Base-by-base conservation (phyloP, 129 eudicot species). In the Mikania micrantha region DNA sequence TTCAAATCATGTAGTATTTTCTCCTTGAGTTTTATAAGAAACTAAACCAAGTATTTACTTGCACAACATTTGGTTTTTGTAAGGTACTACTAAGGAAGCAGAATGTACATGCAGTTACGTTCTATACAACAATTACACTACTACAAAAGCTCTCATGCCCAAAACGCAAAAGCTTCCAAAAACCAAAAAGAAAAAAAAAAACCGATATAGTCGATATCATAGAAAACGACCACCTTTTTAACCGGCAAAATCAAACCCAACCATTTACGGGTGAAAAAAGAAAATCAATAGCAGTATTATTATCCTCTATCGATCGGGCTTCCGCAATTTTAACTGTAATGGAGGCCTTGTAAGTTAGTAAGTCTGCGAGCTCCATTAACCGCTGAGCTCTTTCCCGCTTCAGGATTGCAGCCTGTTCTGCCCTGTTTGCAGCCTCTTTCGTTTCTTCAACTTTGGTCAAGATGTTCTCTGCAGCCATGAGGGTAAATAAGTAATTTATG, bases 261-360 rank as follows among this genome's bases (percentile, higher is more conserved):
- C 60, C 45, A 67, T 36, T 47, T 56, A 48, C 54, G 52, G 60
- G 53, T 56, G 28, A 27, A 56, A 59, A 58, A 59, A 60, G 25
- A 39, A 63, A 29, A 49, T 62, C 32, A 24, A 56, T 10, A 39
- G 29, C 27, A 0, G 36, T 32, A 32, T 32, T 32, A 9, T 27
- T 3, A 34, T 45, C 65, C 1, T 40, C 62, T 13, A 49, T 67
- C 4, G 74, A 66, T 49, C 75, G 54, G n/a, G 95, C 87, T 78
- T 94, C 99, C 0, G 99, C 87, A 32, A 94, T 85, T 63, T 81
- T 48, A 8, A 85, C 79, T 13, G 97, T 95, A 85, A 87, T 83
- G 4, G 79, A 24, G 27, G 99, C 99, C 72, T 82, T 85, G 76
- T 89, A 94, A 69, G 88, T 64, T 31, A 86, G 90, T 54, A 85